These are phyloP conservation scores for Raddia guianensis DNA, from an alignment of 176 grass and related monocot genomes.

Conservation along the genomic window DNA sequence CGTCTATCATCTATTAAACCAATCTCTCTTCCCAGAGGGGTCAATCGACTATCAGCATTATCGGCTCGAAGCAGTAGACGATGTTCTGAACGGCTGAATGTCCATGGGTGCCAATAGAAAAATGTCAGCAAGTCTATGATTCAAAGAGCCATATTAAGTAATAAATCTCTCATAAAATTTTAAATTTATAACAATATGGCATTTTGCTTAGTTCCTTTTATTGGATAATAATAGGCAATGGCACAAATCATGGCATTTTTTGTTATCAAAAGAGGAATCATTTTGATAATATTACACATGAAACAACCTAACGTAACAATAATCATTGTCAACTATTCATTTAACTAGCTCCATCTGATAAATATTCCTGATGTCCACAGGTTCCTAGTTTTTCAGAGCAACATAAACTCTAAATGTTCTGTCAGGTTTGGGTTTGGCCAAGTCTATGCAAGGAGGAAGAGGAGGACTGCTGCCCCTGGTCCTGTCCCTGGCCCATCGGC, in stretches of 20 bases:
- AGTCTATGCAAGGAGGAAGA: no score
- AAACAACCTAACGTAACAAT: not conserved
- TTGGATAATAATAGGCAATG: constrained; percentile 10
- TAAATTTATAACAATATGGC: constrained; percentile 2
- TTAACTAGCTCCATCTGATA: constrained; percentile 27
- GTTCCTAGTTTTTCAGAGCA: constrained; percentile 6
- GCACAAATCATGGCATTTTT: not conserved
- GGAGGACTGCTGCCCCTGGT: no score
- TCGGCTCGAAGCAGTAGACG: constrained; percentile 86
- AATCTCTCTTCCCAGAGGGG: constrained; percentile 86
- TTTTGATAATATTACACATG: not conserved
- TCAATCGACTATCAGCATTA: constrained; percentile 95
- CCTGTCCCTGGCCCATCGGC: no score
- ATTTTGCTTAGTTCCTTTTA: not conserved
- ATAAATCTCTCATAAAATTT: not conserved
- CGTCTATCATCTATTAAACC: constrained; percentile 90
- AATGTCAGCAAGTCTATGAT: constrained; percentile 20
- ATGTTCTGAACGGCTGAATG: constrained; percentile 84
- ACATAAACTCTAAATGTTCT: not conserved
- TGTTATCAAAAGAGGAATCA: constrained; percentile 16
- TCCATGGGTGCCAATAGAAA: constrained; percentile 28
- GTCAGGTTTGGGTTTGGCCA: no score
- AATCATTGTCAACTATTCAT: not conserved
- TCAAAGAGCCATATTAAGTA: not conserved
- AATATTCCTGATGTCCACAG: not conserved